Percentiles rank a stretch among this genome's conserved stretches.
Evolutionary conservation across 768 basidiomycete species (phyloP).

Genomic region (Amanita polypyramis): DNA sequence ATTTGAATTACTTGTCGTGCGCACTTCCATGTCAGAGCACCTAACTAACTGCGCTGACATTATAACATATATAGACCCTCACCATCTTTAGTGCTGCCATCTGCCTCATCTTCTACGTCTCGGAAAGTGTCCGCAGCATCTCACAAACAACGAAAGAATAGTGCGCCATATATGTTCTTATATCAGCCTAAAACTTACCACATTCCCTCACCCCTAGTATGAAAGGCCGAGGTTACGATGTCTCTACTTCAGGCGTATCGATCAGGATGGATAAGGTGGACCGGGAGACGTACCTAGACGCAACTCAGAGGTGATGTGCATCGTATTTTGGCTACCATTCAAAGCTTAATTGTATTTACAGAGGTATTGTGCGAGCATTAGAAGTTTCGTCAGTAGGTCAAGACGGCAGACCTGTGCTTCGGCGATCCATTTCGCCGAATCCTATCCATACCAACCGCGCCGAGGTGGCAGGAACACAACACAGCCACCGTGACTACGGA

Average conservation of each 20-base stretch:
- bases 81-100: constrained; percentile 35
- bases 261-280: constrained; percentile 55
- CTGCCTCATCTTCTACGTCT: constrained; percentile 28
- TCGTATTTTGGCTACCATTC: neutral
- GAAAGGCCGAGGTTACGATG: constrained; percentile 42
- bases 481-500: neutral
- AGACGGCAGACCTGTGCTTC: neutral
- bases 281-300: constrained; percentile 58
- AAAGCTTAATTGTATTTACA: neutral
- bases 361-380: constrained; percentile 1
- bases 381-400: neutral
- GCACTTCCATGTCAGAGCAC: constrained; percentile 11
- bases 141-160: constrained; percentile 42
- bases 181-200: neutral
- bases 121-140: constrained; percentile 28
- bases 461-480: too few species aligned
- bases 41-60: constrained; percentile 1
- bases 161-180: constrained; percentile 24
- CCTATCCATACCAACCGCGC: neutral
- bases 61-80: constrained; percentile 32
- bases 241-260: constrained; percentile 52
- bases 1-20: constrained; percentile 28
- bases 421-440: neutral
- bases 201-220: constrained; percentile 28
- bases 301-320: constrained; percentile 51